Conservation (phyloP, 176 grass and related monocot genomes). For the Ensete ventricosum region DNA sequence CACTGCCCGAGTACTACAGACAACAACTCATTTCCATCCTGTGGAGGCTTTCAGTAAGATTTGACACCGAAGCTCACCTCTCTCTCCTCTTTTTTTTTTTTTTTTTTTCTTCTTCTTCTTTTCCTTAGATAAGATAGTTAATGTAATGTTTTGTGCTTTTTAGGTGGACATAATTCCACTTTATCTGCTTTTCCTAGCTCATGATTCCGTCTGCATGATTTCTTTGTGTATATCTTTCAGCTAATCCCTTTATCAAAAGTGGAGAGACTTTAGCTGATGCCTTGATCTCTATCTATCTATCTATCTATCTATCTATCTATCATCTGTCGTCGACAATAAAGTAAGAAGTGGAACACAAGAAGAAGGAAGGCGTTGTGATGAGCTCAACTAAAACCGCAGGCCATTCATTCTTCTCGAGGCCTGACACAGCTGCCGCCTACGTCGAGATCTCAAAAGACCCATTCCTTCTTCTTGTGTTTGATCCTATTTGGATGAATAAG, state of each 20-base stretch:
- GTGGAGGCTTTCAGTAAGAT: constrained; percentile 30
- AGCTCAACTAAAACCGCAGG: no score
- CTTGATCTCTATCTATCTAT: background rate
- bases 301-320: background rate
- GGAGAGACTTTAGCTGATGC: background rate
- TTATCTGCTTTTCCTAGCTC: no score
- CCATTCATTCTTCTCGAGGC: no score
- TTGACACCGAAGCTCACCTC: constrained; percentile 30
- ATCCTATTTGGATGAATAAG: no score
- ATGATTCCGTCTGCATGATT: background rate
- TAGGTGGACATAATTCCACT: background rate
- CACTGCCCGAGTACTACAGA: constrained; percentile 20
- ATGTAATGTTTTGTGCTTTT: background rate
- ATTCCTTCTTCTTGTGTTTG: no score
- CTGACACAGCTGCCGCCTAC: no score
- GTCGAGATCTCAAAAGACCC: no score
- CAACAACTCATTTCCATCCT: constrained; percentile 24
- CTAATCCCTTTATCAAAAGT: background rate
- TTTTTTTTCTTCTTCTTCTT: constrained; percentile 21
- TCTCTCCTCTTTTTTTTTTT: background rate
- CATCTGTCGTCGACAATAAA: background rate
- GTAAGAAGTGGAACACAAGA: no score
- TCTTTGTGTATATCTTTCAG: background rate
- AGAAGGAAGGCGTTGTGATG: no score
- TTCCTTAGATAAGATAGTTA: constrained; percentile 11